A percentile compares a stretch with the other conserved stretches of the same genome.
phyloP scores from a whole-genome alignment of 345 rosid genomes.

The Litchi chinensis region DNA sequence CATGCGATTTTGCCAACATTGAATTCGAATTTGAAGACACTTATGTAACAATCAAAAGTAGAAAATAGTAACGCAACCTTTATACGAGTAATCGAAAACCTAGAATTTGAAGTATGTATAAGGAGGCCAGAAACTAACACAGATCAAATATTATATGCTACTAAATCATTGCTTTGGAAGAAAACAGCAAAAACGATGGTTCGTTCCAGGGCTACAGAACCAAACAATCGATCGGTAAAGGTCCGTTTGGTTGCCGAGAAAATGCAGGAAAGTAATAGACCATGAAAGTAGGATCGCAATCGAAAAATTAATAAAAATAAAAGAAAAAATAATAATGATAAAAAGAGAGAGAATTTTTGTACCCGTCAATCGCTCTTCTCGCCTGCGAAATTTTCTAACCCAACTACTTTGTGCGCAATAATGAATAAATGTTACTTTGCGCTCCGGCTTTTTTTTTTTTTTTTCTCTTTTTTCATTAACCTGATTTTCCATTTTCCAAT shows the following conservation, averaged over 20 bases:
- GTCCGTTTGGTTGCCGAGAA: conserved; percentile 13
- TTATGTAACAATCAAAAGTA: background rate
- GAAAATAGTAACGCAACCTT: background rate
- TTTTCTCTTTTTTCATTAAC: background rate
- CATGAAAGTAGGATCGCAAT: background rate
- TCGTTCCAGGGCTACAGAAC: background rate
- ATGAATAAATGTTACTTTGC: background rate
- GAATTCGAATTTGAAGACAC: too few relatives aligned
- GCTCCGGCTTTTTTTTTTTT: too few relatives aligned
- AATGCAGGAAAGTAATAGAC: background rate
- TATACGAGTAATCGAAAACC: background rate
- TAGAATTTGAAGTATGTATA: background rate
- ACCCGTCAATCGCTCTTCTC: background rate
- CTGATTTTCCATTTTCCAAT: background rate
- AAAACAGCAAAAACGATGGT: background rate
- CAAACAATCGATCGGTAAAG: background rate
- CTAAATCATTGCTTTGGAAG: background rate
- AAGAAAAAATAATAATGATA: background rate
- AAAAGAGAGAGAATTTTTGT: background rate
- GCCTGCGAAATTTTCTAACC: background rate
- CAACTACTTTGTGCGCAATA: background rate
- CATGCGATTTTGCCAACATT: background rate
- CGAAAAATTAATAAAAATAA: background rate
- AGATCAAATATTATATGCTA: too few relatives aligned
- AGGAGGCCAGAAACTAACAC: background rate